A percentile compares a stretch with the other conserved stretches of the same genome.
Evolutionary conservation across 2,329 filamentous ascomycete species (phyloP).

Genomic region (Neodidymelliopsis sp.): DNA sequence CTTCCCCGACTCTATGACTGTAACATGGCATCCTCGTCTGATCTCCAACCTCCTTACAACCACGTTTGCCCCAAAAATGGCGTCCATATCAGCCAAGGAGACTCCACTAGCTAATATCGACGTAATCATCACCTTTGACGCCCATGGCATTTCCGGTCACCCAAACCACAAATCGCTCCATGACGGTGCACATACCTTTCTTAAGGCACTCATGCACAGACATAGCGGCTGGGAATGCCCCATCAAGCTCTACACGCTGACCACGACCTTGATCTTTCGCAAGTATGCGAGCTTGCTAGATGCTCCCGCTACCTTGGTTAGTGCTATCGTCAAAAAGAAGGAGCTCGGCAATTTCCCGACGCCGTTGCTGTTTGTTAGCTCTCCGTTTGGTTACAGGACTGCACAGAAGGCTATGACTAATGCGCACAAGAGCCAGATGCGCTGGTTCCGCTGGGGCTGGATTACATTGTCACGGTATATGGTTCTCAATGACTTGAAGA

Average conservation of each 20-base stretch:
- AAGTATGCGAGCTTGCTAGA: constrained; percentile 87
- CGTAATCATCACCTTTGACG: constrained; percentile 88
- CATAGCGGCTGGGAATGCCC: constrained; percentile 72
- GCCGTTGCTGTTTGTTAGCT: constrained; percentile 74
- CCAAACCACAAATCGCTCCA: constrained; percentile 93
- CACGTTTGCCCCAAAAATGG: constrained; percentile 74
- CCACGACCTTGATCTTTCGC: constrained; percentile 72
- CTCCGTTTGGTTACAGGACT: constrained; percentile 66
- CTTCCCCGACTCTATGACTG: constrained; percentile 90
- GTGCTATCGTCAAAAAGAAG: constrained; percentile 58
- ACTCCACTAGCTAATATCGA: constrained; percentile 70
- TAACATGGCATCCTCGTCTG: constrained; percentile 74
- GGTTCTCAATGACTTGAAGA: constrained; percentile 86
- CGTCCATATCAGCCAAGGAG: constrained; percentile 50
- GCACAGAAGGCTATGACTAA: constrained; percentile 88
- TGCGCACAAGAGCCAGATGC: constrained; percentile 95
- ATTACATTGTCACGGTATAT: constrained; percentile 92
- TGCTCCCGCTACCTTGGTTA: constrained; percentile 71
- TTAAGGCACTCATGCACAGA: constrained; percentile 69
- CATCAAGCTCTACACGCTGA: constrained; percentile 85
- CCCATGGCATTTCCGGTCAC: constrained; percentile 81
- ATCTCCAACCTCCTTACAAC: constrained; percentile 74
- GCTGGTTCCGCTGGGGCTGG: constrained; percentile 98
- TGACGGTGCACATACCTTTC: constrained; percentile 78
- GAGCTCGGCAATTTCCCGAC: constrained; percentile 63